Conservation (phyloP, 371 early-diverging fungal genomes). For the Apophysomyces elegans region DNA sequence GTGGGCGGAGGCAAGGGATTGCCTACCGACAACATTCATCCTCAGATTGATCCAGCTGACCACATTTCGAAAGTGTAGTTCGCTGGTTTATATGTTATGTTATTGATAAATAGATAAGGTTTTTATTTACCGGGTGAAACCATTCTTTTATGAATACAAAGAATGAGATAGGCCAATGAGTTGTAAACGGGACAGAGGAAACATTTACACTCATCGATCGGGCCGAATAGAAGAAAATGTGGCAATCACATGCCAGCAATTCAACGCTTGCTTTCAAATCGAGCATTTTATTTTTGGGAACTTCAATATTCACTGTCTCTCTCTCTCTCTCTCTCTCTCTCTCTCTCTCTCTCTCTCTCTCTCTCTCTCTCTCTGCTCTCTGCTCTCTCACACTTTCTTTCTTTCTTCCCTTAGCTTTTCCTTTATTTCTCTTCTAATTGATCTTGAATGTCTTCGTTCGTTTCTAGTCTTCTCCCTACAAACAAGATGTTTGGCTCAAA, state of each 20-base stretch:
- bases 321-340: not conserved
- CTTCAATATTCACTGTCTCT: too few species aligned
- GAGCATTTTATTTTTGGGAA: slow-evolving; percentile 2
- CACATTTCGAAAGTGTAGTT: not conserved
- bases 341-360: too few species aligned
- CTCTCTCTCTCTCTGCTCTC: not conserved
- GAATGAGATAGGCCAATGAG: not conserved
- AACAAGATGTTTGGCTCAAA: slow-evolving; percentile 6
- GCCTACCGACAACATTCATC: not conserved
- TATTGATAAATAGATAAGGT: not conserved
- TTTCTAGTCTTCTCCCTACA: not conserved
- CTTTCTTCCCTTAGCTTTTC: not conserved
- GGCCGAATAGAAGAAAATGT: slow-evolving; percentile 1
- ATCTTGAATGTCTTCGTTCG: slow-evolving; percentile 4
- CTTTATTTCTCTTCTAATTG: not conserved
- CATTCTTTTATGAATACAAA: not conserved
- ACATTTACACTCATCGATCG: not conserved
- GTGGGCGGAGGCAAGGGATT: not conserved
- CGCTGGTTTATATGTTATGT: not conserved
- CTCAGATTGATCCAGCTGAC: not conserved
- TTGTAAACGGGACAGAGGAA: not conserved
- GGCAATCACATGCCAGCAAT: slow-evolving; percentile 9
- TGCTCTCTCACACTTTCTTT: not conserved
- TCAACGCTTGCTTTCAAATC: slow-evolving; percentile 1
- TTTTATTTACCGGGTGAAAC: not conserved